These are phyloP conservation scores for Marasmius sp. DNA, from an alignment of 1,284 basidiomycete genomes.

Conservation along the genomic window DNA sequence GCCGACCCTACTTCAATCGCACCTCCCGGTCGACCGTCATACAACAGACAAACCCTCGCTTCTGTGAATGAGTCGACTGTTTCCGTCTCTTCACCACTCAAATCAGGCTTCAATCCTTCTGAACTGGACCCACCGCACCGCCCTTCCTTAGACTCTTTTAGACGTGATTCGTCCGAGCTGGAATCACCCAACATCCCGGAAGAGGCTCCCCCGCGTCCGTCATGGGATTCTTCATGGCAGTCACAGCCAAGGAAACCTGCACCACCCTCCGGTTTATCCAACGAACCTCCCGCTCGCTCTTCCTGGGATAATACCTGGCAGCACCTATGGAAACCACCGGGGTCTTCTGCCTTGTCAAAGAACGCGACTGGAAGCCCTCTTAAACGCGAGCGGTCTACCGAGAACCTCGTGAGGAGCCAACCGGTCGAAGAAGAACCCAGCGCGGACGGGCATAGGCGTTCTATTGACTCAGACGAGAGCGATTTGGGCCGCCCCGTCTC, in stretches of 20 bases:
- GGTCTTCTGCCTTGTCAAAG: not conserved
- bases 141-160: not conserved
- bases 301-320: not conserved
- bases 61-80: not conserved
- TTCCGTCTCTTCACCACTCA: not conserved
- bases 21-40: not conserved
- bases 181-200: not conserved
- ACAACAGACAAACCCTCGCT: not conserved
- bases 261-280: not conserved
- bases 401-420: not conserved
- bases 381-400: not conserved
- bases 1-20: not conserved
- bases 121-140: not conserved
- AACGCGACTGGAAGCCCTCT: not conserved
- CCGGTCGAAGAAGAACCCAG: not conserved
- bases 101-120: not conserved
- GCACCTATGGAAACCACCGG: not conserved
- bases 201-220: not conserved
- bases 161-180: not conserved
- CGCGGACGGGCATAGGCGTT: not conserved
- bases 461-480: not conserved
- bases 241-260: not conserved
- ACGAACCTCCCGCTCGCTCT: not conserved
- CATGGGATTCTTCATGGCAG: not conserved
- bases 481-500: constrained; percentile 9